Base-by-base conservation (phyloP, 2,329 filamentous ascomycete species). In the Fusarium sp. region DNA sequence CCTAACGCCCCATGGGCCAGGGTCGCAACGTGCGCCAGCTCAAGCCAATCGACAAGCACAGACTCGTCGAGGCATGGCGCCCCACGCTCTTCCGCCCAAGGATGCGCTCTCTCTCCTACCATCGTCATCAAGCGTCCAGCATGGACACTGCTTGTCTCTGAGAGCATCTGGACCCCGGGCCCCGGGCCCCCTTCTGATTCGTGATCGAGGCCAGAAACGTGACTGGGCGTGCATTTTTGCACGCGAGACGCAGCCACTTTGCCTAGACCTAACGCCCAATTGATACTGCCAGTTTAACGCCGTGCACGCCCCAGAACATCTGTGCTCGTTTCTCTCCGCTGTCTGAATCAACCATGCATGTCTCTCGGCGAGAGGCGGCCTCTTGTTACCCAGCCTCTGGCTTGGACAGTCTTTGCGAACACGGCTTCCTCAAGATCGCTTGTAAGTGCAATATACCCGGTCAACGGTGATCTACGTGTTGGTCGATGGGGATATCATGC, bases 171-270 rank as follows among this genome's bases (percentile, higher is more conserved):
- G 54, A 54, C 57, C 57, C 57, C 31, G 36, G 28, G 19, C 59
- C 52, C 52, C 53, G 38, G 45, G 28, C 54, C 19, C 33, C 53
- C 39, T 55, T 60, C 42, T 64, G 66, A 59, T 69, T 70, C 57
- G 62, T 70, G 62, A 57, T 42, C 46, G 36, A 70, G 53, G 50
- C 42, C 47, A 67, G 62, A 62, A 62, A 69, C 65, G 62, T 69
- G 66, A 69, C 66, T 70, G 62, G 62, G 42, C 62, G 66, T 69
- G 67, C 67, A 67, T 63, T 51, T 49, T 57, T 67, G 45, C 53
- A 67, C 54, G 66, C 66, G 67, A 57, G 61, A 69, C 49, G 66
- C 62, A 69, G 66, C 52, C 52, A 54, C 28, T 31, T 31, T 58
- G 47, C 49, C 21, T 26, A 54, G 50, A 59, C 45, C 31, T 14